Percentiles rank a stretch among this genome's conserved stretches.
These are phyloP conservation scores for Zymoseptoria tritici DNA, from an alignment of 2,329 filamentous ascomycete species.

Conservation along the genomic window DNA sequence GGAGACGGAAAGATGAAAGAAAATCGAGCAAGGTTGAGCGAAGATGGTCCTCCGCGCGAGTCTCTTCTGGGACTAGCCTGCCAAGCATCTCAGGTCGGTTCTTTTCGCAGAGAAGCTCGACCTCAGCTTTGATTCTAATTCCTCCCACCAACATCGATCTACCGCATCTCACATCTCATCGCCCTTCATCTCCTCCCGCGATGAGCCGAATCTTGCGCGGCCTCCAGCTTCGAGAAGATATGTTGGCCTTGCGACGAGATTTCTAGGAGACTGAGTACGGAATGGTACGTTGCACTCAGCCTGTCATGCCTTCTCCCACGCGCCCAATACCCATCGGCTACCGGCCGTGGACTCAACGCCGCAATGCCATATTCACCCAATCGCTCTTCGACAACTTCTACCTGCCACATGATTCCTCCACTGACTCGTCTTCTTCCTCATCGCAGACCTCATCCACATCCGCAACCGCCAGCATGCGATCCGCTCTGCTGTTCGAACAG, in stretches of 20 bases:
- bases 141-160: not conserved
- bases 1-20: conserved; percentile 5
- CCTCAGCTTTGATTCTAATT: not conserved
- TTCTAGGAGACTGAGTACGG: not conserved
- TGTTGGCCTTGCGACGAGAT: not conserved
- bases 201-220: not conserved
- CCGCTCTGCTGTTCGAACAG: conserved; percentile 66
- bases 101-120: not conserved
- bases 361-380: not conserved
- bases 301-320: not conserved
- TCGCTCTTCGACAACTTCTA: not conserved
- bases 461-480: conserved; percentile 57
- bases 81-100: not conserved
- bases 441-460: conserved; percentile 55
- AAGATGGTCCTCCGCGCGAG: too few species aligned
- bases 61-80: too few species aligned
- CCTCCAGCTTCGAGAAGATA: not conserved
- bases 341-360: not conserved
- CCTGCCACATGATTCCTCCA: not conserved
- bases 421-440: conserved; percentile 2
- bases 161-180: not conserved
- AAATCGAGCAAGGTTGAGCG: not conserved
- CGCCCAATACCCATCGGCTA: not conserved
- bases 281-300: not conserved
- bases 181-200: not conserved